Conservation (phyloP, 352 stramenopile genomes). For the Phytophthora europaea region DNA sequence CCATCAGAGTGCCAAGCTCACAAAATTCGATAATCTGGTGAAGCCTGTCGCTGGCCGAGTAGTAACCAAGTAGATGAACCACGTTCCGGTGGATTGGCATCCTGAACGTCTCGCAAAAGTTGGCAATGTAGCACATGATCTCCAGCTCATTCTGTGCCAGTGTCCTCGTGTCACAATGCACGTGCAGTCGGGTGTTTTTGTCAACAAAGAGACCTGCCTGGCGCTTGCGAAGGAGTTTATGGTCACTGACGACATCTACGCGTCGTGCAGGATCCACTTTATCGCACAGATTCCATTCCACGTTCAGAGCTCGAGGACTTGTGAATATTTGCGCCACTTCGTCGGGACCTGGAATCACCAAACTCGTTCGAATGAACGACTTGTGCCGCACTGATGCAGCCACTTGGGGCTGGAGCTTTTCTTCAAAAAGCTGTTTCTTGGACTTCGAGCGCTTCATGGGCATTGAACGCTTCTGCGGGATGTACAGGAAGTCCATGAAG, state of each 20-base stretch:
- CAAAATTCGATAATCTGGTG: conserved; percentile 76
- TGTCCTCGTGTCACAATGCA: conserved; percentile 47
- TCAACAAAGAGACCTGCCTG: conserved; percentile 64
- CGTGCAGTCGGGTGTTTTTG: conserved; percentile 56
- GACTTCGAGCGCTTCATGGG: conserved; percentile 30
- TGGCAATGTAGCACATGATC: conserved; percentile 66
- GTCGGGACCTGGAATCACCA: conserved; percentile 14
- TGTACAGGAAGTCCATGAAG: conserved; percentile 17
- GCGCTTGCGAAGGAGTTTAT: conserved; percentile 61
- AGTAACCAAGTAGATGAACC: conserved; percentile 67
- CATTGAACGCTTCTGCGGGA: conserved; percentile 11
- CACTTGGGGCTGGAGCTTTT: conserved; percentile 36
- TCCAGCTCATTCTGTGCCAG: conserved; percentile 68
- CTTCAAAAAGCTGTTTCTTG: conserved; percentile 37
- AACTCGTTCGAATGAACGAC: conserved; percentile 32
- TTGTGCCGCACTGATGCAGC: conserved; percentile 30
- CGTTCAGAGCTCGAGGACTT: conserved; percentile 56
- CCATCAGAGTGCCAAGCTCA: conserved; percentile 63
- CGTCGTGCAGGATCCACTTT: conserved; percentile 62
- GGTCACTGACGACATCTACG: conserved; percentile 64
- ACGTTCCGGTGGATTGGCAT: conserved; percentile 58
- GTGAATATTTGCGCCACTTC: conserved; percentile 58
- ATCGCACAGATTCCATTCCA: conserved; percentile 74
- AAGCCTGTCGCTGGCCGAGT: conserved; percentile 51
- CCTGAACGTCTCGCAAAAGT: conserved; percentile 49